Evolutionary conservation across 805 yeast genomes (phyloP).

Genomic region (Hanseniaspora pseudoguilliermondii): DNA sequence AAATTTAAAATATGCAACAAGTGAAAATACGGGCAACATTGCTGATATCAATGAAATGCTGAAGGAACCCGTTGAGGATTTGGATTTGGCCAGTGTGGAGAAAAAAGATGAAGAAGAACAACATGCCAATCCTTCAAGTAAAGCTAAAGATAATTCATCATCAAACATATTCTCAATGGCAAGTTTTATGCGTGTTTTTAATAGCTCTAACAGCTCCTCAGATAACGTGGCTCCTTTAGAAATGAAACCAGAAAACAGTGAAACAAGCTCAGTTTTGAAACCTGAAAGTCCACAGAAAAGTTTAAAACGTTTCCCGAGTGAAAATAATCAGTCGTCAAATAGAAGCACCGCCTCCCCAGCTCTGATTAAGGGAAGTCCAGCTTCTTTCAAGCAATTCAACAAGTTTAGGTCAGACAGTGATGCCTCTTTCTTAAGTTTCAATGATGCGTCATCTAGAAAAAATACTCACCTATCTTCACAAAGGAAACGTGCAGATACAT

Average conservation of each 20-base stretch:
- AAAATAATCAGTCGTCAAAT: not conserved
- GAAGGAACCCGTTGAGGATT: not conserved
- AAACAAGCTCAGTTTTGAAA: not conserved
- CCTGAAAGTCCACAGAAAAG: not conserved
- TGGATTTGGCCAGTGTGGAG: not conserved
- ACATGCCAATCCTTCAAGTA: not conserved
- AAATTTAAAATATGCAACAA: not conserved
- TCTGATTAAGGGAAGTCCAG: not conserved
- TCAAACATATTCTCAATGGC: not conserved
- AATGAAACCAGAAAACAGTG: not conserved
- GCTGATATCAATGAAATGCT: slow-evolving; percentile 4
- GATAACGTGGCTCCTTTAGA: not conserved
- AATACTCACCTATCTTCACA: not conserved
- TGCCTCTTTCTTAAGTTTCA: slow-evolving; percentile 8
- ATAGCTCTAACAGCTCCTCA: not conserved
- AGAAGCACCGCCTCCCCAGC: not conserved
- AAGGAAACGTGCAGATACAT: not conserved
- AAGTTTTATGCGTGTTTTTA: not conserved
- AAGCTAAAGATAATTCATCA: not conserved
- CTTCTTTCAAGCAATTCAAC: not conserved
- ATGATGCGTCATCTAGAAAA: not conserved
- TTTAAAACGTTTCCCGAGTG: slow-evolving; percentile 6
- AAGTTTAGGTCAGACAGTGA: slow-evolving; percentile 5
- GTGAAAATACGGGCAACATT: not conserved
- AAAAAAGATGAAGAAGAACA: not conserved